Conservation (phyloP, 2,329 filamentous ascomycete genomes). For the Volutella citrinella region DNA sequence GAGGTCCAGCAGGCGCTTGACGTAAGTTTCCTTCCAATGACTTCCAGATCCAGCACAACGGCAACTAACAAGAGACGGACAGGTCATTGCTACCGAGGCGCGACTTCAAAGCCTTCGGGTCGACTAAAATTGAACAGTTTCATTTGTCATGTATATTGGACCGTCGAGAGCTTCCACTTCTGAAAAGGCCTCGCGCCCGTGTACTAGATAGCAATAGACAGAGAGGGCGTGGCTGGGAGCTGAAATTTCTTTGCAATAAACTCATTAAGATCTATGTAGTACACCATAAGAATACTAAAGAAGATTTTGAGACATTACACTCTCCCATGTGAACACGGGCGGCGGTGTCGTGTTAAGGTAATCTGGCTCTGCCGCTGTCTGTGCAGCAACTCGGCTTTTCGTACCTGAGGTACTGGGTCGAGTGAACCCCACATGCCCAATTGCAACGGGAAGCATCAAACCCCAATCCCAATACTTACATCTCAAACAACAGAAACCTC, state of each 20-base stretch:
- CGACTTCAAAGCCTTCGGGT: conserved; percentile 83
- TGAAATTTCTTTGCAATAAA: conserved; percentile 4
- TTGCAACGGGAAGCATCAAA: too few relatives aligned
- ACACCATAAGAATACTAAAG: too few relatives aligned
- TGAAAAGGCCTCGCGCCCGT: conserved; percentile 28
- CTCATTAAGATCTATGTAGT: conserved; percentile 2
- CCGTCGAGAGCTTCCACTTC: conserved; percentile 22
- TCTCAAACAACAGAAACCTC: too few relatives aligned
- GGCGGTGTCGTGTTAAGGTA: too few relatives aligned
- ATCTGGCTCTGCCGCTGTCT: too few relatives aligned
- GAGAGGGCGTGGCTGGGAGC: conserved; percentile 20
- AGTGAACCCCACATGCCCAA: too few relatives aligned
- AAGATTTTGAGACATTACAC: too few relatives aligned
- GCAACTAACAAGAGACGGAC: conserved; percentile 16
- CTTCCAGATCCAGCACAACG: too few relatives aligned
- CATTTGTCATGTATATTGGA: conserved; percentile 37
- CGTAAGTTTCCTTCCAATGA: conserved; percentile 58
- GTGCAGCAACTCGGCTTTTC: too few relatives aligned
- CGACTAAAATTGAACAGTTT: conserved; percentile 52
- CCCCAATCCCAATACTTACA: too few relatives aligned
- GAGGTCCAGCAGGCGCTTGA: conserved; percentile 96
- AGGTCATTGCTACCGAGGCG: conserved; percentile 89
- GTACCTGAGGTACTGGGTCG: too few relatives aligned
- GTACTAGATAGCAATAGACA: conserved; percentile 38
- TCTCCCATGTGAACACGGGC: too few relatives aligned